These are phyloP conservation scores for Dionaea muscipula DNA, from an alignment of 179 eudicot genomes.

Conservation along the genomic window DNA sequence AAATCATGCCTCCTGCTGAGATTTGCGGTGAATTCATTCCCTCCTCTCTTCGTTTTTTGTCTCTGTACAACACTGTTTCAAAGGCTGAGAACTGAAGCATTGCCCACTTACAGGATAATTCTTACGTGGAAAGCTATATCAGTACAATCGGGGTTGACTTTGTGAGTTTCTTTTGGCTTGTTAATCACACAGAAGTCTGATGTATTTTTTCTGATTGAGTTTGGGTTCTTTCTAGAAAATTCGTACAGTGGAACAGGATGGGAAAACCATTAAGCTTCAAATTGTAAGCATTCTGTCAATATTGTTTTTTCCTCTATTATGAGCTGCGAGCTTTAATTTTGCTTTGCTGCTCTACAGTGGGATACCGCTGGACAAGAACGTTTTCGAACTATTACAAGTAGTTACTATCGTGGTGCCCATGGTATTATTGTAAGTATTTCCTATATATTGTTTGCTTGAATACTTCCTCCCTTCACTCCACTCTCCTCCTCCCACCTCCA, in stretches of 20 bases:
- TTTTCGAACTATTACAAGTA: conserved; percentile 40
- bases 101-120: conserved; percentile 33
- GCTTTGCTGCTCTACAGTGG: conserved; percentile 17
- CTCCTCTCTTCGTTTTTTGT: not conserved
- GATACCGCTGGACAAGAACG: conserved; percentile 47
- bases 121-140: conserved; percentile 36
- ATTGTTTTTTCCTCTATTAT: not conserved
- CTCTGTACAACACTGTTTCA: not conserved
- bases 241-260: conserved; percentile 38
- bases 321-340: not conserved
- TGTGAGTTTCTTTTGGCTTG: conserved; percentile 18
- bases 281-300: conserved; percentile 21
- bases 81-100: conserved; percentile 5
- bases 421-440: conserved; percentile 39
- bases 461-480: not conserved
- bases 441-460: no score
- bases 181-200: not conserved
- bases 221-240: conserved; percentile 21
- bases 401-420: conserved; percentile 48
- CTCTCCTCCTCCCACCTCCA: no score
- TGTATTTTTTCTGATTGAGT: not conserved
- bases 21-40: conserved; percentile 24
- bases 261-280: conserved; percentile 36
- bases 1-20: conserved; percentile 33
- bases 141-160: conserved; percentile 41